Conservation (phyloP, 805 yeast genomes). For the Saturnispora besseyi region DNA sequence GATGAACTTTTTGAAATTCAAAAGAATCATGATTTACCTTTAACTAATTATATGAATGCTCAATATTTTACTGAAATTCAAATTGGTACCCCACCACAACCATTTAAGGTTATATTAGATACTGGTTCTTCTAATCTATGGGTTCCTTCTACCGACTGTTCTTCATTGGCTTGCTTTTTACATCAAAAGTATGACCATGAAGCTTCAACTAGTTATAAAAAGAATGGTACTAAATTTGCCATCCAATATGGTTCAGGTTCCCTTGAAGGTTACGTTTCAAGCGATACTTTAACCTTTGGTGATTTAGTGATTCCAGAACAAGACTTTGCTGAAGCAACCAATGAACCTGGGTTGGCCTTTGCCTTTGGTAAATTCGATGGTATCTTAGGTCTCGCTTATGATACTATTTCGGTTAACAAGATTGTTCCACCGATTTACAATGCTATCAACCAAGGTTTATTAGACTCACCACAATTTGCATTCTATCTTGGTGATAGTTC, state of each 20-base stretch:
- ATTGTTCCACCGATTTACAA: constrained; percentile 92
- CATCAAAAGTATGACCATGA: constrained; percentile 86
- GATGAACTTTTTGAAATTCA: constrained; percentile 16
- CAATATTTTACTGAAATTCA: constrained; percentile 91
- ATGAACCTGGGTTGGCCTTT: constrained; percentile 95
- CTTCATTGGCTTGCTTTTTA: constrained; percentile 90
- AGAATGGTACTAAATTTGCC: constrained; percentile 78
- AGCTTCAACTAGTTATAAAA: constrained; percentile 71
- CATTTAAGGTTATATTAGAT: constrained; percentile 88
- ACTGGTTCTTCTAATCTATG: constrained; percentile 96
- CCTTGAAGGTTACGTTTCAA: constrained; percentile 84
- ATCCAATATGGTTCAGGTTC: constrained; percentile 92
- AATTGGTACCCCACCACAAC: constrained; percentile 89
- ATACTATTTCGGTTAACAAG: constrained; percentile 79
- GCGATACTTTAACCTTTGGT: constrained; percentile 75
- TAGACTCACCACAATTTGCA: constrained; percentile 80
- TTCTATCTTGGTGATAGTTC: constrained; percentile 80
- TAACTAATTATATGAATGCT: constrained; percentile 90
- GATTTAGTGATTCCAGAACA: constrained; percentile 78
- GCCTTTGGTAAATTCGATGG: constrained; percentile 99
- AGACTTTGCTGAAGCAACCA: constrained; percentile 95
- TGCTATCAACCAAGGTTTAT: constrained; percentile 71
- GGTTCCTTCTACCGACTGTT: constrained; percentile 87
- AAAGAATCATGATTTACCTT: constrained; percentile 64
- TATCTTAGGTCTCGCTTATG: constrained; percentile 90